A percentile compares a stretch with the other conserved stretches of the same genome.
Evolutionary conservation across 148 eudicot species (phyloP).

Genomic region (Camellia granthamiana): DNA sequence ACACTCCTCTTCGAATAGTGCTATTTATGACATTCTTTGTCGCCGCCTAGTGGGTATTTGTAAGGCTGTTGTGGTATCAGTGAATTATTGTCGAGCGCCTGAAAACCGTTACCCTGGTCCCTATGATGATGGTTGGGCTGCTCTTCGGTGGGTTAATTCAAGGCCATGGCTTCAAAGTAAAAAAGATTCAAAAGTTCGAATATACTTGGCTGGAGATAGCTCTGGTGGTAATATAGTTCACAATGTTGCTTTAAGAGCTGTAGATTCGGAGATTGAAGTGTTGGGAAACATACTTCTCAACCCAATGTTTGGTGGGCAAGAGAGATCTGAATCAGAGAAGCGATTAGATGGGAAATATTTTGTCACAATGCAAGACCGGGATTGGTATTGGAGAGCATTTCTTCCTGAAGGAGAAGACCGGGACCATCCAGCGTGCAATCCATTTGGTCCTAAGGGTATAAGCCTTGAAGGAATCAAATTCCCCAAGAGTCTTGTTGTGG

Average conservation of each 20-base stretch:
- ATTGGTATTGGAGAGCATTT: no score
- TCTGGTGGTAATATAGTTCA: constrained; percentile 22
- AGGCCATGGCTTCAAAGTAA: constrained; percentile 34
- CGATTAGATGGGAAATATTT: background rate
- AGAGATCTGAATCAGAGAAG: constrained; percentile 37
- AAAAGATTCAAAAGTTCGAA: constrained; percentile 32
- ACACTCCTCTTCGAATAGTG: constrained; percentile 59
- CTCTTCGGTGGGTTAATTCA: constrained; percentile 34
- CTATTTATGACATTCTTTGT: constrained; percentile 58
- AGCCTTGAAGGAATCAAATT: constrained; percentile 27
- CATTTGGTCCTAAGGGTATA: constrained; percentile 30
- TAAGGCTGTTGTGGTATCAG: constrained; percentile 60
- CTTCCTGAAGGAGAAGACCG: constrained; percentile 30
- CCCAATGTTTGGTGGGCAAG: constrained; percentile 41
- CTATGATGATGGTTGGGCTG: constrained; percentile 41
- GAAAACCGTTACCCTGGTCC: constrained; percentile 38
- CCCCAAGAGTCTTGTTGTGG: constrained; percentile 41
- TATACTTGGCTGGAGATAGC: constrained; percentile 31
- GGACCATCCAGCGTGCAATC: constrained; percentile 44
- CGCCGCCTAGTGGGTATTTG: constrained; percentile 54
- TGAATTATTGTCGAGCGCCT: constrained; percentile 50
- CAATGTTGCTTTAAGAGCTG: constrained; percentile 35
- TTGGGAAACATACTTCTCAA: constrained; percentile 38
- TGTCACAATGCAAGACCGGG: no score
- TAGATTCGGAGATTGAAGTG: constrained; percentile 25